Evolutionary conservation across 306 rosid genomes (phyloP).

Genomic region (Hippophae gyantsensis): DNA sequence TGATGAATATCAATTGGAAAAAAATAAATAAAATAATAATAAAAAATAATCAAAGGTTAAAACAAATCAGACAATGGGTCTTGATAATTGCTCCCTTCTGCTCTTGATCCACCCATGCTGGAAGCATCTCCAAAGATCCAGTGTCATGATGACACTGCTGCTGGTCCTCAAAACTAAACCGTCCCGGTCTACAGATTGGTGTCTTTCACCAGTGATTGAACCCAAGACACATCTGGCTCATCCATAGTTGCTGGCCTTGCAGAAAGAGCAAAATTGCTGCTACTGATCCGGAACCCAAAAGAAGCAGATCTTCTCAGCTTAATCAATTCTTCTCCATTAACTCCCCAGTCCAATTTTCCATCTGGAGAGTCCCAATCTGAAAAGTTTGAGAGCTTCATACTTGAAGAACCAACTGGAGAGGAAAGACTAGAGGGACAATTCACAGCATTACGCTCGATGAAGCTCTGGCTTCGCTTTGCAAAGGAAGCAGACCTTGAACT

Average conservation of each 20-base stretch:
- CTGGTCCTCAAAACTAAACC: conserved; percentile 34
- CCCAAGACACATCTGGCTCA: conserved; percentile 71
- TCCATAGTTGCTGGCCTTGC: conserved; percentile 13
- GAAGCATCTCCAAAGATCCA: conserved; percentile 30
- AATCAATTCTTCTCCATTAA: conserved; percentile 49
- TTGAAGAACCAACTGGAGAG: conserved; percentile 26
- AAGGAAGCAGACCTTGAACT: conserved; percentile 50
- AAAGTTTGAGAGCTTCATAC: conserved; percentile 25
- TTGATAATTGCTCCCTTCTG: conserved; percentile 43
- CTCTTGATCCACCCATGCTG: conserved; percentile 62
- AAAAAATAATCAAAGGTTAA: no score
- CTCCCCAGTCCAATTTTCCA: conserved; percentile 65
- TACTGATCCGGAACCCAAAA: conserved; percentile 39
- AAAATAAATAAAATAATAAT: no score
- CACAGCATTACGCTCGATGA: conserved; percentile 36
- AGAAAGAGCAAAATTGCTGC: conserved; percentile 23
- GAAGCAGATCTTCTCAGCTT: conserved; percentile 66
- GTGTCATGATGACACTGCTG: conserved; percentile 36
- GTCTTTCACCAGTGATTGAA: conserved; percentile 61
- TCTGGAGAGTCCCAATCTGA: conserved; percentile 66
- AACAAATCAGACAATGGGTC: not conserved
- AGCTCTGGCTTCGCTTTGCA: conserved; percentile 61
- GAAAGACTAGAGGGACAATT: conserved; percentile 40
- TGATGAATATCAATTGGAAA: no score
- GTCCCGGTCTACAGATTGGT: conserved; percentile 26